Evolutionary conservation across 2,329 filamentous ascomycete genomes (phyloP), one percentile per base, ranked within the genome.

Genomic region (Calonectria multiphialidica): DNA sequence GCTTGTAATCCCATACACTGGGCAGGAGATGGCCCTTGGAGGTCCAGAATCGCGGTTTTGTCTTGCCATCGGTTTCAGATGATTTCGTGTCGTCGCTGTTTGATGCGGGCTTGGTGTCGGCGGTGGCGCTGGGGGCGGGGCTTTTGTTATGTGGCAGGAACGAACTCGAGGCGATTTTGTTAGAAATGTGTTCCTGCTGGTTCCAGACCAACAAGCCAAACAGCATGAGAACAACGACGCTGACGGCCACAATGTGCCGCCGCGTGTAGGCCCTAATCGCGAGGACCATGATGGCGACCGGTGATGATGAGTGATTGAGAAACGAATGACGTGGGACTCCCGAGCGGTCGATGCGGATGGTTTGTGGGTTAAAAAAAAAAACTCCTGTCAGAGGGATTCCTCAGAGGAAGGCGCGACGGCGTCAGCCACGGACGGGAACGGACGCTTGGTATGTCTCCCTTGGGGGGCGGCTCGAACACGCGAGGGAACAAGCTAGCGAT

Each of bases 1-100:
- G 69, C 35, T 75, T 45, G 74, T 73, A 79, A 8, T 77, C 49
- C 25, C 68, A 66, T 21, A 79, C 42, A 8, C 72, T 77, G 9
- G 73, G 68, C 12, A 76, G 40, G 4, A 68, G 59, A 3, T 78
- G 75, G n/a, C 69, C 70, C 10, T 77, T 68, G 8, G 75, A 69
- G 42, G 77, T 76, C 76, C 78, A 80, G 55, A 78, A 80, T 5
- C 77, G 77, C 8, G 73, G 69, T 12, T 66, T 70, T 5, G 73
- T 73, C 25, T 65, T 65, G 53, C 63, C 33, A 16, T 37, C 30
- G 40, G n/a, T 9, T 18, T 33, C 44, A 63, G 28, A 23, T 9
- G 28, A 23, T 9, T 59, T 59, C 33, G 33, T 13, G 28, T 3
- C 42, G 55, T 18, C 18, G 23, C 44, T 44, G 44, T 16, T 57